Percentiles rank a stretch among this genome's conserved stretches.
Evolutionary conservation across 768 basidiomycete genomes (phyloP).

Genomic region (Botryobasidium botryosum): DNA sequence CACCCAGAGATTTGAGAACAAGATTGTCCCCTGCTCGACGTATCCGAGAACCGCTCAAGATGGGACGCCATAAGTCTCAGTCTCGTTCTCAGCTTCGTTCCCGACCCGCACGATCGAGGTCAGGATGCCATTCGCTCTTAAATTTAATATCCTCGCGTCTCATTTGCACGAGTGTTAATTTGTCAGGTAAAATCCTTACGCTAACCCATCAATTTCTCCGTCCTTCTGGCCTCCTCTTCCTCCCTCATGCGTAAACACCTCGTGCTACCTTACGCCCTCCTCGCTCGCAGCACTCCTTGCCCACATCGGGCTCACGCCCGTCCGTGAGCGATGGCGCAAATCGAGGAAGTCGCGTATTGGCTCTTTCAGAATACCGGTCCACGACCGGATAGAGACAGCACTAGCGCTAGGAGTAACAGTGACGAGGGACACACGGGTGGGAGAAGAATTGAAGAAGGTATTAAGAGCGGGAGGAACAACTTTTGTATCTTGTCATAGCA

Average conservation of each 20-base stretch:
- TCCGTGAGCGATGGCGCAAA: conserved; percentile 41
- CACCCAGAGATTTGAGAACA: conserved; percentile 74
- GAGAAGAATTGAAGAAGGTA: too few relatives aligned
- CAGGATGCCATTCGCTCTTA: conserved; percentile 9
- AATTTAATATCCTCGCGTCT: not conserved
- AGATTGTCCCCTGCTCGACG: conserved; percentile 59
- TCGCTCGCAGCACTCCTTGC: conserved; percentile 14
- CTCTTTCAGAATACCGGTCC: too few relatives aligned
- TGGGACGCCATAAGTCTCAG: conserved; percentile 80
- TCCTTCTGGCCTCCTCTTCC: conserved; percentile 41
- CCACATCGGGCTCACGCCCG: conserved; percentile 42
- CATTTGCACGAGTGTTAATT: not conserved
- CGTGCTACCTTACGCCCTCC: conserved; percentile 51
- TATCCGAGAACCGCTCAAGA: conserved; percentile 28
- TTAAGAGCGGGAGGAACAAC: too few relatives aligned
- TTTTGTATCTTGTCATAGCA: too few relatives aligned
- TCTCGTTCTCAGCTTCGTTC: conserved; percentile 80
- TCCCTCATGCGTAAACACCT: conserved; percentile 75
- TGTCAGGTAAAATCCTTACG: conserved; percentile 50
- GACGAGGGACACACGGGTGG: too few relatives aligned
- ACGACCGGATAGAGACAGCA: too few relatives aligned
- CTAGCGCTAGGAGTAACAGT: too few relatives aligned
- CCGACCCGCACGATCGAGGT: conserved; percentile 63
- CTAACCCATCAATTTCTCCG: conserved; percentile 41
- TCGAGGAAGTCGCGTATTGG: conserved; percentile 79